Evolutionary conservation across 805 yeast genomes (phyloP), one percentile per base, ranked within the genome.

Genomic region (Teunomyces pallodes): DNA sequence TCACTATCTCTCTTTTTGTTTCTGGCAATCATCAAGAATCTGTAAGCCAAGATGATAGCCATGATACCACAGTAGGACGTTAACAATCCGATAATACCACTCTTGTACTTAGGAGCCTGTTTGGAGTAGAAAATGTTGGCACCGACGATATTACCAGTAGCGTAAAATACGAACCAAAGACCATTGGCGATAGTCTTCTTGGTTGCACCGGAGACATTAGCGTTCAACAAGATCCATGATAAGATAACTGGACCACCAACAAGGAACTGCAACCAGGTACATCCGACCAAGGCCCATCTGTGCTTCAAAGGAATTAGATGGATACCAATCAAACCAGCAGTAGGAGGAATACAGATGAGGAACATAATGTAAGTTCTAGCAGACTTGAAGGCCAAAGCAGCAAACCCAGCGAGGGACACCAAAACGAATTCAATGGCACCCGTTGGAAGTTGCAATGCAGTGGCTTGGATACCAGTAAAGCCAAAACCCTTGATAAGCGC

Each of bases 21-120:
- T 59, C 83, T 86, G 75, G 12, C 62, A 67, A 54, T 85, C 87
- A n/a, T 67, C 63, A 8, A 86, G 87, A 38, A 12, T 38, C 41
- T 24, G 16, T 17, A 38, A 16, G 17, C 17, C 27, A 38, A 0
- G 14, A 55, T 55, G 5, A 61, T 28, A 1, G 45, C 61, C 38
- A 63, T 63, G 53, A 59, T 55, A 1, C 47, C 56, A 17, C 48
- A 50, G 46, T 63, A 63, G 33, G 62, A 59, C 4, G 54, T 46
- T 20, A 59, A 59, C 27, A 60, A 55, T 2, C 57, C 66, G 31
- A 47, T 54, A 56, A 63, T 60, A 29, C 65, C 67, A 42, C 56
- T 54, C 9, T 27, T 41, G 46, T 62, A 62, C 42, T 54, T 57
- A 10, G 68, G 68, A 7, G 63, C 61, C 43, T 62, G 55, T 13